These are phyloP conservation scores for Mortierella sp. DNA, from an alignment of 371 early-diverging fungal genomes.

Conservation along the genomic window DNA sequence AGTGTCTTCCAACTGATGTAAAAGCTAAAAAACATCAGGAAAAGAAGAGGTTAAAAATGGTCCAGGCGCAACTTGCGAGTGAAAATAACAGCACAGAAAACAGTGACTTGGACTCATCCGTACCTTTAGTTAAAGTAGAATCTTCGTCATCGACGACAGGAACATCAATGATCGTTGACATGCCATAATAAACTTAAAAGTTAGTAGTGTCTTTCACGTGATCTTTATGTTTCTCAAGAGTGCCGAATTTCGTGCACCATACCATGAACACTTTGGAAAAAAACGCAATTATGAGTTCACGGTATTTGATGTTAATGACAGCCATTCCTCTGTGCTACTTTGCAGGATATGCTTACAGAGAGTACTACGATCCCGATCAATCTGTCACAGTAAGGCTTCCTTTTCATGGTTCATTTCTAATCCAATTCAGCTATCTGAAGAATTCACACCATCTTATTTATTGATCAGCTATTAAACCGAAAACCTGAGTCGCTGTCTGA, in stretches of 20 bases:
- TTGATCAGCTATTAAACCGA: conserved; percentile 22
- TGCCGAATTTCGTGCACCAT: not conserved
- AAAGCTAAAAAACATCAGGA: conserved; percentile 42
- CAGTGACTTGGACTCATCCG: conserved; percentile 32
- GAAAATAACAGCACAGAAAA: conserved; percentile 32
- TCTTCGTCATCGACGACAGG: not conserved
- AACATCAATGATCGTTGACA: not conserved
- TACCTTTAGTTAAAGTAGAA: not conserved
- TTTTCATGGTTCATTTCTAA: not conserved
- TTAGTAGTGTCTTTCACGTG: not conserved
- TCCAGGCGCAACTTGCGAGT: conserved; percentile 22
- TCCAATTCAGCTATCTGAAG: not conserved
- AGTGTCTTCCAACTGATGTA: conserved; percentile 44
- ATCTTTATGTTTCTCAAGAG: not conserved
- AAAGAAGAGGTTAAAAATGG: conserved; percentile 32
- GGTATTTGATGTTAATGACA: conserved; percentile 39
- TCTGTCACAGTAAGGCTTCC: conserved; percentile 14
- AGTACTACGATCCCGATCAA: conserved; percentile 46
- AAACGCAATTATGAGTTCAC: conserved; percentile 27
- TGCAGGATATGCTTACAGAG: conserved; percentile 52
- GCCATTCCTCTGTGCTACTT: conserved; percentile 49
- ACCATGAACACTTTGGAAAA: not conserved
- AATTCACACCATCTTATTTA: not conserved
- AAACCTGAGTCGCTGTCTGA: conserved; percentile 41
- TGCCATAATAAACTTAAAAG: not conserved